Conservation (phyloP, 805 yeast species). For the Myxozyma neglecta region DNA sequence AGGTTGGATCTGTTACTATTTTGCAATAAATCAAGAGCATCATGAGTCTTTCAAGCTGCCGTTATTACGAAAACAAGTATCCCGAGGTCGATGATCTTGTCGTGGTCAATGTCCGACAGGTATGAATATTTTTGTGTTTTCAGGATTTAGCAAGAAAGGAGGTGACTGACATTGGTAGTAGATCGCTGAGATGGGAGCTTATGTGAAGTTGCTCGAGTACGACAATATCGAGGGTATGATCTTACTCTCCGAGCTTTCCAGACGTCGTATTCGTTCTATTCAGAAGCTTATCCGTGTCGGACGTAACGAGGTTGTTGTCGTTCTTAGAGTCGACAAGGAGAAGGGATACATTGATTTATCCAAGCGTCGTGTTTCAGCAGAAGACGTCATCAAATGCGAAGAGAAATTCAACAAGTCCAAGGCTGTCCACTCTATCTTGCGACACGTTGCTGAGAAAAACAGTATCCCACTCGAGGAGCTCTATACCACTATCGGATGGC, state of each 20-base stretch:
- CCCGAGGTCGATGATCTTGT: constrained; percentile 99
- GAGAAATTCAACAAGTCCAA: constrained; percentile 95
- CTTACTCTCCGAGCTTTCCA: constrained; percentile 86
- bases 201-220: constrained; percentile 91
- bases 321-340: constrained; percentile 95
- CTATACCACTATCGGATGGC: constrained; percentile 94
- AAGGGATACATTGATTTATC: constrained; percentile 97
- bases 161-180: not conserved
- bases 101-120: constrained; percentile 95
- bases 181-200: constrained; percentile 99
- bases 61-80: constrained; percentile 96
- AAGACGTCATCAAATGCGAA: constrained; percentile 95
- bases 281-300: constrained; percentile 98
- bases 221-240: constrained; percentile 99
- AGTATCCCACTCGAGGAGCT: constrained; percentile 80
- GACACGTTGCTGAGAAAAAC: constrained; percentile 98
- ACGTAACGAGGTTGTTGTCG: constrained; percentile 96
- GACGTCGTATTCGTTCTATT: constrained; percentile 98
- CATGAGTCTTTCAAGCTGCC: constrained; percentile 87
- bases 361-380: constrained; percentile 96
- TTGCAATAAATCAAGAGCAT: not conserved
- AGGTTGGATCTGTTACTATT: too few relatives aligned
- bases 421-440: constrained; percentile 95
- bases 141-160: not conserved
- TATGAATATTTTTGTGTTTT: constrained; percentile 2